These are phyloP conservation scores for Fremontodendron californicum DNA, from an alignment of 345 rosid species.

Conservation along the genomic window DNA sequence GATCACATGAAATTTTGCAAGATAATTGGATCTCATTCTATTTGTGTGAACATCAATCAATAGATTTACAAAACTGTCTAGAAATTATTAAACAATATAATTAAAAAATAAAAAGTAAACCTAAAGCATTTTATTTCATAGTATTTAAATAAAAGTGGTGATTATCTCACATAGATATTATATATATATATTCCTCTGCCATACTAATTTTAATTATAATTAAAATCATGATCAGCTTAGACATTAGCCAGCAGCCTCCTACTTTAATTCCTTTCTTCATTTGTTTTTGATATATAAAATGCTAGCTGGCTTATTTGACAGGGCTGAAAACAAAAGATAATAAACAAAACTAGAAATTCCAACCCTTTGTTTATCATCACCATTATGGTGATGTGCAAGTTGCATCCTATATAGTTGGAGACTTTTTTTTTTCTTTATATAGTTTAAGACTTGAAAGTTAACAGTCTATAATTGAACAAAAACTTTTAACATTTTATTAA, in stretches of 20 bases:
- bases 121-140: neutral
- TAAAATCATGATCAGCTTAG: neutral
- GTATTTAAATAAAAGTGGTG: neutral
- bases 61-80: neutral
- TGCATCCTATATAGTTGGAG: neutral
- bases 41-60: neutral
- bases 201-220: neutral
- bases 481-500: neutral
- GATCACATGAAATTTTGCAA: neutral
- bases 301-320: conserved; percentile 1
- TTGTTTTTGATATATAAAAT: neutral
- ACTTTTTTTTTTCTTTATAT: too few relatives aligned
- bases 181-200: neutral
- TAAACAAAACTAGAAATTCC: neutral
- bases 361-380: neutral
- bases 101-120: neutral
- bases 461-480: neutral
- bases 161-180: neutral
- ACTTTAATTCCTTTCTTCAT: neutral
- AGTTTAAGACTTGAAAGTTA: too few relatives aligned
- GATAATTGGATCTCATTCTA: conserved; percentile 7
- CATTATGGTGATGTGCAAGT: neutral
- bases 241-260: neutral
- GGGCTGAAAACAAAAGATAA: neutral
- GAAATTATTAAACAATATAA: neutral